Evolutionary conservation across 179 eudicot genomes (phyloP), one percentile per base, ranked within the genome.

Genomic region (Gypsophila paniculata): DNA sequence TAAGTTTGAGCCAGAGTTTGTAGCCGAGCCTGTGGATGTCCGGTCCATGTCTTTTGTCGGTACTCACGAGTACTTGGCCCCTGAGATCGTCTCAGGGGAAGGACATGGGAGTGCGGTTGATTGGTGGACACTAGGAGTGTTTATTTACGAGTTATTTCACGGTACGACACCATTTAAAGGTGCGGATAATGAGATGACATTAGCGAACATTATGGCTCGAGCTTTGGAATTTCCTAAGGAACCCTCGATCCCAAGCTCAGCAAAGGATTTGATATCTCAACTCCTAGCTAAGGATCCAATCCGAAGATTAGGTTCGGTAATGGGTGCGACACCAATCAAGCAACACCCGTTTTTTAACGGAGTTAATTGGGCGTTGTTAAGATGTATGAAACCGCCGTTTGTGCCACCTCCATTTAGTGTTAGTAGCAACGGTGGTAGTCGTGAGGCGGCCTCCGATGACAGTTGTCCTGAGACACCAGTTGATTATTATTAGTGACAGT

Each of bases 31-130:
- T 0, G 78, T 90, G 0, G 98, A 93, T 3, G 96, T 91, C 12
- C 84, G 98, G 14, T 93, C 98, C 26, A 93, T 93, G 98, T 93
- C 98, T 0, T 93, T 93, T 17, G 98, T 93, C 8, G 98, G 98
- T 70, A 93, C 98, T 75, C 96, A 93, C 67, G 97, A 91, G 82
- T 91, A 91, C 65, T 73, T 91, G 26, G 97, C 97, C 0, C 97
- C 97, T 1, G 98, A 93, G 84, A 93, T 93, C 2, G 93, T 93
- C 29, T 93, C 96, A 0, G 96, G 96, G 0, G 98, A 93, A 72
- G 98, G 98, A 0, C 98, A 93, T 17, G 98, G 98, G 2, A 89
- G 95, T 42, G 93, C 95, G 10, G 98, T 93, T 39, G 98, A 93
- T 73, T 93, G 98, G 98, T 93, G 98, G 98, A 93, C 98, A 0